phyloP scores from a whole-genome alignment of 495 filamentous ascomycete species.

The Ramalina intermedia region DNA sequence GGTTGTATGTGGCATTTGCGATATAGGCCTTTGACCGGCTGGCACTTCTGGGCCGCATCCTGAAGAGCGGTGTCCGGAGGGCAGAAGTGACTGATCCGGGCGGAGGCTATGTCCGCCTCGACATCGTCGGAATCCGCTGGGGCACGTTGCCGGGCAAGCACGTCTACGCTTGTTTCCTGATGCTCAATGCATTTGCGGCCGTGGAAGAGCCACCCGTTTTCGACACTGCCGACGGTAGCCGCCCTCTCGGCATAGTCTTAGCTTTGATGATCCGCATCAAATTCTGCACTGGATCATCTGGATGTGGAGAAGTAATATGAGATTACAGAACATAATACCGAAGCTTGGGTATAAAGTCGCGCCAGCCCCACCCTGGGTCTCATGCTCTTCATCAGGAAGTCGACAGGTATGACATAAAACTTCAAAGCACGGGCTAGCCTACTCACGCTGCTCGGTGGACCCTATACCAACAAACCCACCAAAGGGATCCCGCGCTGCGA shows the following conservation, averaged over 20 bases:
- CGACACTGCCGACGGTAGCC: constrained; percentile 17
- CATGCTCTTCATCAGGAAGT: constrained; percentile 19
- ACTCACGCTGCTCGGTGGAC: constrained; percentile 39
- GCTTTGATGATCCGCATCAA: constrained; percentile 1
- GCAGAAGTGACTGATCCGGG: constrained; percentile 22
- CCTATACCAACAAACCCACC: constrained; percentile 36
- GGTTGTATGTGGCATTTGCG: constrained; percentile 28
- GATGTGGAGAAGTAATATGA: constrained; percentile 5
- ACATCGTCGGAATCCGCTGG: constrained; percentile 23
- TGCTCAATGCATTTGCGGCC: constrained; percentile 19
- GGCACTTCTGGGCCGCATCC: constrained; percentile 17
- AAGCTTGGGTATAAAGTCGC: not conserved
- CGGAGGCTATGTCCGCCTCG: constrained; percentile 19
- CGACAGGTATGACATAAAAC: constrained; percentile 17
- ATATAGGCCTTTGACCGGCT: constrained; percentile 34
- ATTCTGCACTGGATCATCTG: not conserved
- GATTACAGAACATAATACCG: not conserved
- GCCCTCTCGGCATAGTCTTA: not conserved
- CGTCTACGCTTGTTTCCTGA: constrained; percentile 31
- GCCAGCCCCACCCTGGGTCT: constrained; percentile 12
- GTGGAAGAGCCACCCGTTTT: constrained; percentile 40
- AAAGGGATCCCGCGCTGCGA: constrained; percentile 26
- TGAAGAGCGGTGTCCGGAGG: constrained; percentile 16
- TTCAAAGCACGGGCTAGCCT: constrained; percentile 9
- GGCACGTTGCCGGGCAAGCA: constrained; percentile 14